These are phyloP conservation scores for Xylaria polymorpha DNA, from an alignment of 2,329 filamentous ascomycete genomes.

Conservation along the genomic window DNA sequence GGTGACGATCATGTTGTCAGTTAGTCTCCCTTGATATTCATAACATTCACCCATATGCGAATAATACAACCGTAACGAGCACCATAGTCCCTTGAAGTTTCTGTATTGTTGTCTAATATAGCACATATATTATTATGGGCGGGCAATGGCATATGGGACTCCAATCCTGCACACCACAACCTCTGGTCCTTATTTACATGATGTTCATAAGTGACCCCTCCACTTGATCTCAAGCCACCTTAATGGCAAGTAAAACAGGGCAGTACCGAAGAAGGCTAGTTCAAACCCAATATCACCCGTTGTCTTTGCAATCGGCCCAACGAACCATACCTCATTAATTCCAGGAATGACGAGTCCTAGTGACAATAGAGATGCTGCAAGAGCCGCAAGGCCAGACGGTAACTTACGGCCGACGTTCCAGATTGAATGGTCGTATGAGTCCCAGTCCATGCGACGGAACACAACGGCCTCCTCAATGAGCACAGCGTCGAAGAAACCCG, in stretches of 20 bases:
- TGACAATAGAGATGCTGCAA: conserved; percentile 59
- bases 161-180: neutral
- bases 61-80: too few relatives aligned
- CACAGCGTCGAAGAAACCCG: conserved; percentile 56
- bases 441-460: conserved; percentile 59
- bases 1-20: too few relatives aligned
- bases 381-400: conserved; percentile 60
- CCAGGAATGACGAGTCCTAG: conserved; percentile 59
- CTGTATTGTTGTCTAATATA: too few relatives aligned
- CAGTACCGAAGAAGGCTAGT: conserved; percentile 58
- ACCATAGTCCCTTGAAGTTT: too few relatives aligned
- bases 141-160: too few relatives aligned
- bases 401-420: conserved; percentile 61
- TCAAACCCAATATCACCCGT: conserved; percentile 61
- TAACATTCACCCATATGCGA: too few relatives aligned
- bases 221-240: conserved; percentile 58
- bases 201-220: conserved; percentile 48
- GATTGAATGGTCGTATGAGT: conserved; percentile 58
- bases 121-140: too few relatives aligned
- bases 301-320: conserved; percentile 56
- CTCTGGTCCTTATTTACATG: neutral
- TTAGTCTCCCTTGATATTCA: too few relatives aligned
- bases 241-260: conserved; percentile 60
- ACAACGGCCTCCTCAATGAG: conserved; percentile 60
- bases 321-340: conserved; percentile 58